These are phyloP conservation scores for Rhizophora mangle DNA, from an alignment of 345 rosid species.

Conservation along the genomic window DNA sequence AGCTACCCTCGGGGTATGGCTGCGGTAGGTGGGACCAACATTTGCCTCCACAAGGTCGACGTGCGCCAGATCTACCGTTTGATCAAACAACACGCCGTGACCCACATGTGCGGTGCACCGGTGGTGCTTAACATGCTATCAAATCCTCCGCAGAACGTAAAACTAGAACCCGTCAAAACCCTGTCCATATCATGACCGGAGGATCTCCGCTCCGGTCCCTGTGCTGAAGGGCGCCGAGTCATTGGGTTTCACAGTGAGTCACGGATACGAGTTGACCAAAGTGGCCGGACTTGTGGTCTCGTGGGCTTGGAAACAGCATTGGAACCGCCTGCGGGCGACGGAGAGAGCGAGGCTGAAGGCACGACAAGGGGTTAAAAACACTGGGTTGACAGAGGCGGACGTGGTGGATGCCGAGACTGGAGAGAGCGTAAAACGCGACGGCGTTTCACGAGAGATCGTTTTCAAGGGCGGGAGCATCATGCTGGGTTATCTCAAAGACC, in stretches of 20 bases:
- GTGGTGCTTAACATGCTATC: neutral
- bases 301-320: neutral
- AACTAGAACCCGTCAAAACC: neutral
- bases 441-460: neutral
- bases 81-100: neutral
- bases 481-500: neutral
- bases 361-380: neutral
- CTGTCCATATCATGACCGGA: neutral
- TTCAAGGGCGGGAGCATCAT: neutral
- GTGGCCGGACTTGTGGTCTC: neutral
- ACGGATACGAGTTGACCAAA: neutral
- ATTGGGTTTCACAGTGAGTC: neutral
- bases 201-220: neutral
- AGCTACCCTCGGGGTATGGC: neutral
- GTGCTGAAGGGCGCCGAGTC: neutral
- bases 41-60: neutral
- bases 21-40: neutral
- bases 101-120: constrained; percentile 1
- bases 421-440: neutral
- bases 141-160: neutral
- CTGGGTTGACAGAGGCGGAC: neutral
- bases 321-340: neutral
- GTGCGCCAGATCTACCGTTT: neutral
- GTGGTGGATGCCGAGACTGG: neutral
- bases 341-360: constrained; percentile 1